Conservation (phyloP, 2,329 filamentous ascomycete genomes). For the Sclerotinia borealis region DNA sequence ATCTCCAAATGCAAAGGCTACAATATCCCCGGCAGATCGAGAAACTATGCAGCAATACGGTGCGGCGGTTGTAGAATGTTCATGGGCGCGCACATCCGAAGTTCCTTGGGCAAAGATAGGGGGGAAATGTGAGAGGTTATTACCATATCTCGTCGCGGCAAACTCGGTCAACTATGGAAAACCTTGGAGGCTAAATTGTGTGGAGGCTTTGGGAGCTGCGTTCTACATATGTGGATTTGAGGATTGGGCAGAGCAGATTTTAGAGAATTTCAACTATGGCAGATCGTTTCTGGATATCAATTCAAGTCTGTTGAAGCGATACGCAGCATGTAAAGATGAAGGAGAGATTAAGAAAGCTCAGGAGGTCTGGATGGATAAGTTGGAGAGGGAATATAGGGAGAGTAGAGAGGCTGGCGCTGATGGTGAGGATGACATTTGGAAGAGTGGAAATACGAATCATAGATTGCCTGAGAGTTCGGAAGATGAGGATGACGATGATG, state of each 20-base stretch:
- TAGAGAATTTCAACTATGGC: slow-evolving; percentile 85
- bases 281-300: slow-evolving; percentile 89
- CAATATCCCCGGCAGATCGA: slow-evolving; percentile 76
- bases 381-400: slow-evolving; percentile 84
- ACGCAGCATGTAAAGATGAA: slow-evolving; percentile 77
- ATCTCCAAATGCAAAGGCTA: slow-evolving; percentile 84
- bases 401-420: slow-evolving; percentile 62
- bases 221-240: slow-evolving; percentile 88
- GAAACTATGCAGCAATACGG: slow-evolving; percentile 81
- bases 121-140: slow-evolving; percentile 81
- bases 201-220: slow-evolving; percentile 85
- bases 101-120: slow-evolving; percentile 89
- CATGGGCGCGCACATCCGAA: slow-evolving; percentile 88
- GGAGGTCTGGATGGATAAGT: slow-evolving; percentile 78
- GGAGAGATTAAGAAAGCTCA: slow-evolving; percentile 78
- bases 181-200: slow-evolving; percentile 92
- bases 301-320: slow-evolving; percentile 69
- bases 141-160: slow-evolving; percentile 93
- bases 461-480: slow-evolving; percentile 47
- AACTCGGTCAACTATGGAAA: slow-evolving; percentile 97
- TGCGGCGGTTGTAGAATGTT: slow-evolving; percentile 93
- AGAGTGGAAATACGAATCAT: slow-evolving; percentile 81
- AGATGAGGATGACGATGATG: slow-evolving; percentile 39
- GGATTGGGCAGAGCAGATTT: slow-evolving; percentile 82
- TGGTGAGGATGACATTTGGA: slow-evolving; percentile 71